A percentile compares a stretch with the other conserved stretches of the same genome.
Conservation (phyloP, 106 monocot genomes). For the Allium fistulosum region DNA sequence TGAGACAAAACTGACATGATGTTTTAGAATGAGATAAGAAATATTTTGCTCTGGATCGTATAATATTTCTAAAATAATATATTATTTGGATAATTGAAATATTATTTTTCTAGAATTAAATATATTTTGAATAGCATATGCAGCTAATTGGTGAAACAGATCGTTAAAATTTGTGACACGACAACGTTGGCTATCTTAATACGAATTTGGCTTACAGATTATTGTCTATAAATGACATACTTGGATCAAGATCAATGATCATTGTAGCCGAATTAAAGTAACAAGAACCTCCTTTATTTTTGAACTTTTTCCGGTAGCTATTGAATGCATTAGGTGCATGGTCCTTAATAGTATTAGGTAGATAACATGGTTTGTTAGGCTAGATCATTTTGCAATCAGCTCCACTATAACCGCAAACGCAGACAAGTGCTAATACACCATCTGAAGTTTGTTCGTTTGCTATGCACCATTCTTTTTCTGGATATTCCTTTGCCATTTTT, state of each 20-base stretch:
- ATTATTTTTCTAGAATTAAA: too few species aligned
- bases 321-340: conserved; percentile 94
- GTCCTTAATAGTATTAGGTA: conserved; percentile 60
- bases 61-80: too few species aligned
- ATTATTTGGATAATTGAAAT: too few species aligned
- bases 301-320: conserved; percentile 86
- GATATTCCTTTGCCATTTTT: conserved; percentile 8
- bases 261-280: conserved; percentile 73
- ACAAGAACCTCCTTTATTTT: conserved; percentile 70
- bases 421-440: conserved; percentile 66
- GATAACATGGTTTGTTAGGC: conserved; percentile 43
- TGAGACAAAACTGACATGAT: too few species aligned
- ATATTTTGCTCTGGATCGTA: too few species aligned
- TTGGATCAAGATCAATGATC: conserved; percentile 71
- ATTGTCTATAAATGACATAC: conserved; percentile 38
- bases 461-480: conserved; percentile 70
- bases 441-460: conserved; percentile 80
- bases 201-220: too few species aligned
- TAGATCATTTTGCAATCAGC: conserved; percentile 78
- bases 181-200: too few species aligned
- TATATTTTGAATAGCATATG: too few species aligned
- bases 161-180: too few species aligned
- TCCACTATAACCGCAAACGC: conserved; percentile 77
- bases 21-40: too few species aligned
- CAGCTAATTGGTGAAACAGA: too few species aligned